These are phyloP conservation scores for Candida ovalis DNA, from an alignment of 805 yeast genomes.

Conservation along the genomic window DNA sequence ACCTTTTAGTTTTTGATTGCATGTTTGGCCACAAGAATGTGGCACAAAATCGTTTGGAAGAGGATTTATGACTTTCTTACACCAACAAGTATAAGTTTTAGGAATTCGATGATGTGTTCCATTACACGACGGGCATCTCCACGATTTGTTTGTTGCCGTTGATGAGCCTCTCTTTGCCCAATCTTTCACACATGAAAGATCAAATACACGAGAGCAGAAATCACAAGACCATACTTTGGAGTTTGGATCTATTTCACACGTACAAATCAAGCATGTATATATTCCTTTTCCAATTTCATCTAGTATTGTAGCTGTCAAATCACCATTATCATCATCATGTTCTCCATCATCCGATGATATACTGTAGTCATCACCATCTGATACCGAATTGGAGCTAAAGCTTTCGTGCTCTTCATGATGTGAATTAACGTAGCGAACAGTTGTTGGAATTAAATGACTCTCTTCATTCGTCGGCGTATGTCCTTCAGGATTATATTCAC, in stretches of 20 bases:
- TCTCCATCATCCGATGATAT: slow-evolving; percentile 2
- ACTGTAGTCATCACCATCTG: background rate
- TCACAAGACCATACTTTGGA: slow-evolving; percentile 78
- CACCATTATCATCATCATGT: slow-evolving; percentile 2
- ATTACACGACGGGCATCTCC: slow-evolving; percentile 90
- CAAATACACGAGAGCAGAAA: slow-evolving; percentile 78
- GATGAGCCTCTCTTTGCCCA: slow-evolving; percentile 83
- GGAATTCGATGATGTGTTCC: slow-evolving; percentile 45
- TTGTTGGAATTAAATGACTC: background rate
- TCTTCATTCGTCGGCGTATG: background rate
- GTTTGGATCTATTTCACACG: slow-evolving; percentile 66
- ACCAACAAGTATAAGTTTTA: slow-evolving; percentile 74
- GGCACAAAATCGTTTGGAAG: slow-evolving; percentile 55
- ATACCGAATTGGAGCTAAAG: background rate
- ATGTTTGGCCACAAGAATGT: slow-evolving; percentile 86
- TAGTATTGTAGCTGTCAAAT: slow-evolving; percentile 38
- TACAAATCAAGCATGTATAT: slow-evolving; percentile 84
- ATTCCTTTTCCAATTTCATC: slow-evolving; percentile 62
- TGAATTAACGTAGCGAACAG: background rate
- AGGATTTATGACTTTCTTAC: slow-evolving; percentile 76
- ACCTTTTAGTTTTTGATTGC: slow-evolving; percentile 48
- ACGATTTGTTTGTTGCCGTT: slow-evolving; percentile 51
- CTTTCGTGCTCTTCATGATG: background rate
- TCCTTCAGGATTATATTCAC: background rate
- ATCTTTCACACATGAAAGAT: slow-evolving; percentile 74